These are phyloP conservation scores for Boletus barrowsii DNA, from an alignment of 768 basidiomycete genomes.

Conservation along the genomic window DNA sequence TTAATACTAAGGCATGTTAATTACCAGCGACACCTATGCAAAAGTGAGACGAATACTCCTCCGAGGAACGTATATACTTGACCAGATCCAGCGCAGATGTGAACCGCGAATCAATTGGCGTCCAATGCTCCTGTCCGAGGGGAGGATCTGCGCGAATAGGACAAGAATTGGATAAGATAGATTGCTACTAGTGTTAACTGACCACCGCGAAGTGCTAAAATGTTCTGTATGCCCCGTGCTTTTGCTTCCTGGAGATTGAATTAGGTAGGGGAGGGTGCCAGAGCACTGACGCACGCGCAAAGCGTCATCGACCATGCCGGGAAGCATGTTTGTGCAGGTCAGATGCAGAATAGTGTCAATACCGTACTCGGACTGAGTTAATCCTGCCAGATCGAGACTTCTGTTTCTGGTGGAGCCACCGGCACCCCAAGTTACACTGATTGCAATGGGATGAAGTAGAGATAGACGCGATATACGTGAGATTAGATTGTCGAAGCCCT, in stretches of 20 bases:
- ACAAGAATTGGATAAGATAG: neutral
- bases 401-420: constrained; percentile 89
- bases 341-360: constrained; percentile 90
- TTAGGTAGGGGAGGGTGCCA: neutral
- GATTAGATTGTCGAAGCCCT: constrained; percentile 92
- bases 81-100: constrained; percentile 88
- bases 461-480: constrained; percentile 82
- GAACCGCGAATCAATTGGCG: constrained; percentile 79
- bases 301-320: constrained; percentile 83
- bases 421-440: constrained; percentile 97
- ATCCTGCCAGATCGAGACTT: constrained; percentile 79
- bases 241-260: constrained; percentile 62
- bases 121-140: constrained; percentile 91
- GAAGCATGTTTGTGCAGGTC: constrained; percentile 96
- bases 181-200: constrained; percentile 14
- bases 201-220: constrained; percentile 93
- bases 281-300: constrained; percentile 55
- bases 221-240: constrained; percentile 77
- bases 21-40: constrained; percentile 94
- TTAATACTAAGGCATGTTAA: neutral
- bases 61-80: constrained; percentile 73
- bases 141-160: constrained; percentile 68
- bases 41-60: constrained; percentile 79
- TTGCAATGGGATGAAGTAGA: constrained; percentile 72
- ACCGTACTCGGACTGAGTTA: constrained; percentile 69